Conservation (phyloP, 2,329 filamentous ascomycete species). For the Chaetomiaceae sp. region DNA sequence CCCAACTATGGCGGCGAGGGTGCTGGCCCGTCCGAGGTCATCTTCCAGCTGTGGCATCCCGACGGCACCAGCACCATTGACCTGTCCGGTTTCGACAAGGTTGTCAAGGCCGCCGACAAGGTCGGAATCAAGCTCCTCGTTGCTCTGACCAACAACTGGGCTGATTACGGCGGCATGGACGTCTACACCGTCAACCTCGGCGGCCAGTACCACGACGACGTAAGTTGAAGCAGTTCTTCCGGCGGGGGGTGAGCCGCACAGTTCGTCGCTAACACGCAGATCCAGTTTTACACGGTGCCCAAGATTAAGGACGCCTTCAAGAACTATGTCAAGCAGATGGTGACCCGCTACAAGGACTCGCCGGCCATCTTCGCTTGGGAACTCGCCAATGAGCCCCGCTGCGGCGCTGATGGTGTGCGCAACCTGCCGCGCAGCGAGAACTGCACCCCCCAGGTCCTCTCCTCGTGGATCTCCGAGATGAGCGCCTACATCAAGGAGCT, state of each 20-base stretch:
- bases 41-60: slow-evolving; percentile 42
- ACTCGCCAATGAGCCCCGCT: slow-evolving; percentile 57
- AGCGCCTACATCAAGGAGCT: slow-evolving; percentile 49
- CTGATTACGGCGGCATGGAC: slow-evolving; percentile 56
- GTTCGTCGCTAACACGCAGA: slow-evolving; percentile 3
- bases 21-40: slow-evolving; percentile 39
- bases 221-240: slow-evolving; percentile 27
- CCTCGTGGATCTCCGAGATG: slow-evolving; percentile 49
- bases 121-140: slow-evolving; percentile 49
- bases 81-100: slow-evolving; percentile 45
- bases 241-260: too few relatives aligned
- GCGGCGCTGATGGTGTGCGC: slow-evolving; percentile 41
- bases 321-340: slow-evolving; percentile 54
- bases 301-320: slow-evolving; percentile 49
- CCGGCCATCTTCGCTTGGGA: slow-evolving; percentile 64
- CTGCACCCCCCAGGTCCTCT: slow-evolving; percentile 41
- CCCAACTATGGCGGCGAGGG: slow-evolving; percentile 49
- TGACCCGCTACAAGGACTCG: slow-evolving; percentile 55
- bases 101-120: slow-evolving; percentile 45
- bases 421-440: slow-evolving; percentile 39
- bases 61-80: slow-evolving; percentile 44
- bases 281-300: slow-evolving; percentile 45
- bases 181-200: slow-evolving; percentile 53
- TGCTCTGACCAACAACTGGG: slow-evolving; percentile 54
- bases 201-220: slow-evolving; percentile 47